Base-by-base conservation (phyloP, 768 basidiomycete species). In the Pulveroboletus sp. region DNA sequence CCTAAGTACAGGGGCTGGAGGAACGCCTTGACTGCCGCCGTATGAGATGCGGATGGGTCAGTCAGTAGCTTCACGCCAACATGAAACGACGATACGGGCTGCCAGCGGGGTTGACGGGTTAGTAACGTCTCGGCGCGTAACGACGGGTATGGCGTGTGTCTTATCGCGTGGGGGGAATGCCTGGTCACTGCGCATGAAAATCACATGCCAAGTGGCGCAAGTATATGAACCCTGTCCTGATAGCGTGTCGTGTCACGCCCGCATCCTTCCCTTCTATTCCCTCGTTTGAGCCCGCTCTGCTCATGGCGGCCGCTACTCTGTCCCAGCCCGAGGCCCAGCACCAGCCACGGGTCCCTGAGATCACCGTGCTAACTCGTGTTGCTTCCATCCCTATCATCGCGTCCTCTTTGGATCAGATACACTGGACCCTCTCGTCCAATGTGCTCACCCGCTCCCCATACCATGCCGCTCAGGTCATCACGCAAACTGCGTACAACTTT, bases 341-440 rank as follows among this genome's bases (percentile, higher is more conserved):
- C 21, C 21, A 21, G 21, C 21, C 21, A 21, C 21, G 3, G 36
- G 32, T 41, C 21, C 82, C 85, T 47, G 81, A 82, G 63, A 60
- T 88, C 59, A 88, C 80, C 40, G 70, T 80, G 55, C 53, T 91
- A 47, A 59, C 64, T 35, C 83, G 87, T 50, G 77, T 91, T 43
- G 78, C 75, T n/a, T 76, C 80, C 40, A 89, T 92, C 50, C 89
- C 89, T 18, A 69, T 90, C 39, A 74, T 92, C 60, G 79, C 80
- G 42, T 83, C 79, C 47, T 79, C 80, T 5, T 65, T 89, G 51
- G 72, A 73, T 51, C 77, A 81, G 35, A 66, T 89, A 50, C 80
- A 86, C 62, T 67, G 69, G 31, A 77, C 81, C 8, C 74, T 91
- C 49, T 73, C 74, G 28, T 75, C 69, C 36, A 84, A 86, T 70